These are phyloP conservation scores for Xylaria sp. DNA, from an alignment of 2,329 filamentous ascomycete species.

Conservation along the genomic window DNA sequence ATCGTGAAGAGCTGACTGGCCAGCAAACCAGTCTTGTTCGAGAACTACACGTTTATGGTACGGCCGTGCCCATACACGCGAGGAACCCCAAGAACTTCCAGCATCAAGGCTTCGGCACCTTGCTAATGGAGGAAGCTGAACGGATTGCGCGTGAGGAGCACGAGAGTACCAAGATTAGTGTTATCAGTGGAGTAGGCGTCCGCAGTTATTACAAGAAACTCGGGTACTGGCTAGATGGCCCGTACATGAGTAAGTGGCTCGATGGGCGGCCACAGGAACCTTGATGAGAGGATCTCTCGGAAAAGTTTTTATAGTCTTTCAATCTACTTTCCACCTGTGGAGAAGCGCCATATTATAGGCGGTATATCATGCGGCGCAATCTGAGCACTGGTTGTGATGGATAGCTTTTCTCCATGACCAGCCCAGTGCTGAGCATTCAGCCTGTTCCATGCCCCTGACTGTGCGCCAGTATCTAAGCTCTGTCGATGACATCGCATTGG, in stretches of 20 bases:
- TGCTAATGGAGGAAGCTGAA: slow-evolving; percentile 97
- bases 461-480: not conserved
- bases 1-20: slow-evolving; percentile 75
- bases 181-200: slow-evolving; percentile 97
- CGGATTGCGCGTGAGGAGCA: slow-evolving; percentile 92
- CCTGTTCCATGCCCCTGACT: too few relatives aligned
- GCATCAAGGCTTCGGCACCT: slow-evolving; percentile 92
- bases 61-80: slow-evolving; percentile 93
- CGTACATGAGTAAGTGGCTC: slow-evolving; percentile 69
- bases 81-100: slow-evolving; percentile 95
- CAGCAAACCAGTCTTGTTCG: slow-evolving; percentile 90
- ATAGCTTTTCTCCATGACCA: too few relatives aligned
- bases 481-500: not conserved
- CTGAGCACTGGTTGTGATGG: too few relatives aligned
- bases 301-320: not conserved
- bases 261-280: slow-evolving; percentile 39
- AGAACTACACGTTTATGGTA: slow-evolving; percentile 94
- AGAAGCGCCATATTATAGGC: not conserved
- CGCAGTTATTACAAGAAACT: slow-evolving; percentile 91
- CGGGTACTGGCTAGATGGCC: slow-evolving; percentile 89
- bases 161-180: slow-evolving; percentile 86
- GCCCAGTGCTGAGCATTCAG: too few relatives aligned
- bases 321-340: not conserved
- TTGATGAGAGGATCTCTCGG: not conserved
- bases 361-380: too few relatives aligned